Evolutionary conservation across 495 filamentous ascomycete genomes (phyloP).

Genomic region (Hypoxylon perforatum): DNA sequence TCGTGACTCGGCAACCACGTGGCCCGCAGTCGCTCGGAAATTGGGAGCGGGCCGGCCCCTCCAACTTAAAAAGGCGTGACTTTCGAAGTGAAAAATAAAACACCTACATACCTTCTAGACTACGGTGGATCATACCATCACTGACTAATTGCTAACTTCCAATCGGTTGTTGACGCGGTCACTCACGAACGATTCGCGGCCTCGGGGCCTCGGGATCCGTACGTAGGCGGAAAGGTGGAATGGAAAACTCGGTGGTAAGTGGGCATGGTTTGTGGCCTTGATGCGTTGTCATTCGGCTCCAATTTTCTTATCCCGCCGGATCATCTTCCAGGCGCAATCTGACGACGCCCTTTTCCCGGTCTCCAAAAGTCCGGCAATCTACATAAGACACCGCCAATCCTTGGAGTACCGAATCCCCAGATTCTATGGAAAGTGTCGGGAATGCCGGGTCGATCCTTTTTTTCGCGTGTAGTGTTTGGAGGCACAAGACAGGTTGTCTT

Average conservation of each 20-base stretch:
- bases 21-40: constrained; percentile 19
- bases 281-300: constrained; percentile 6
- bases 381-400: no score
- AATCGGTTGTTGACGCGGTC: constrained; percentile 10
- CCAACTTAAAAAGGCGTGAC: neutral
- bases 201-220: constrained; percentile 2
- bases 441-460: no score
- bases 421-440: no score
- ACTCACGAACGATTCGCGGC: neutral
- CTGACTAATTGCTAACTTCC: neutral
- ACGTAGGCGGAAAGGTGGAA: neutral
- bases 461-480: no score
- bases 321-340: neutral
- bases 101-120: neutral
- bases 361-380: no score
- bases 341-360: no score
- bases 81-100: no score
- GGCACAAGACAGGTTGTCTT: no score
- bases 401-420: no score
- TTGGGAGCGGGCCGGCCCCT: constrained; percentile 22
- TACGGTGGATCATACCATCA: neutral
- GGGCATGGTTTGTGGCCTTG: neutral
- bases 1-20: constrained; percentile 20
- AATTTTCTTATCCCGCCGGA: neutral
- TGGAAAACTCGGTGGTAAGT: constrained; percentile 8